Conservation (phyloP, 495 filamentous ascomycete species). For the Neurospora sublineolata region DNA sequence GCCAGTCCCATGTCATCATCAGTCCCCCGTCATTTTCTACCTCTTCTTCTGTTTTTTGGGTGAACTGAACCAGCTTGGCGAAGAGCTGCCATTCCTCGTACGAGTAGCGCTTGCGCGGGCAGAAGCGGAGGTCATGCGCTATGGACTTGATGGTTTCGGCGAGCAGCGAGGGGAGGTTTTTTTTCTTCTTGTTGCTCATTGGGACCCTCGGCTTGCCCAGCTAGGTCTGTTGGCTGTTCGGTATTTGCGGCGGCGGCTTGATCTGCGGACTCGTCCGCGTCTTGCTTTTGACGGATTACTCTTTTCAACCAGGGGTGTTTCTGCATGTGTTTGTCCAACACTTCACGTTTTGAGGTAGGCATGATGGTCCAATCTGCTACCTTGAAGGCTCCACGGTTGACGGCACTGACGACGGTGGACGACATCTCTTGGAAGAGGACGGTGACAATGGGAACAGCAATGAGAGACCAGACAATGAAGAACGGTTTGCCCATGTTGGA, state of each 20-base stretch:
- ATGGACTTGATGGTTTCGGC: conserved; percentile 48
- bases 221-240: neutral
- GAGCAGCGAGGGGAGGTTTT: conserved; percentile 47
- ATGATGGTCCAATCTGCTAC: conserved; percentile 58
- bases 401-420: conserved; percentile 49
- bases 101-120: conserved; percentile 46
- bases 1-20: conserved; percentile 55
- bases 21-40: conserved; percentile 24
- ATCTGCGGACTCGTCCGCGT: neutral
- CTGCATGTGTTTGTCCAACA: neutral
- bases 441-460: conserved; percentile 66
- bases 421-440: conserved; percentile 64
- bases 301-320: neutral
- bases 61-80: conserved; percentile 34
- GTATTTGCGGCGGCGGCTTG: neutral
- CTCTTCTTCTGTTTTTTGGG: conserved; percentile 13
- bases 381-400: conserved; percentile 52
- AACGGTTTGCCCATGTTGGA: conserved; percentile 62
- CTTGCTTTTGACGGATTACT: neutral
- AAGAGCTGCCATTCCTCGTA: conserved; percentile 66
- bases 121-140: conserved; percentile 42
- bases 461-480: conserved; percentile 70
- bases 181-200: conserved; percentile 13
- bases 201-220: fast-evolving
- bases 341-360: conserved; percentile 20